These are phyloP conservation scores for Cercospora citrullina DNA, from an alignment of 2,329 filamentous ascomycete species.

Conservation along the genomic window DNA sequence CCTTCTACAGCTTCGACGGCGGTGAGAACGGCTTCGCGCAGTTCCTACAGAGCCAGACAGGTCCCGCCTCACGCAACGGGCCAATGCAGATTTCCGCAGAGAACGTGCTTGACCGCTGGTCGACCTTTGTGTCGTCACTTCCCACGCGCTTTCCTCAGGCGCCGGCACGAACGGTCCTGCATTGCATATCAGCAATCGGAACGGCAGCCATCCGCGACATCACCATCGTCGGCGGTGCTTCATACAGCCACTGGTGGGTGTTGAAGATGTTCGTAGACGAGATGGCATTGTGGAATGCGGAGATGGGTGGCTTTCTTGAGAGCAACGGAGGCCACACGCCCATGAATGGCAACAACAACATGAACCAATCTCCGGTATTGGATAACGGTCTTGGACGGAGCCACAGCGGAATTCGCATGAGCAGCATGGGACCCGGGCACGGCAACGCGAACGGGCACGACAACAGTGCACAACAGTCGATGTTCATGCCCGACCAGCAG, in stretches of 20 bases:
- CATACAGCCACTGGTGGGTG: constrained; percentile 91
- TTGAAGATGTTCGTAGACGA: constrained; percentile 95
- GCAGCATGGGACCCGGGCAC: constrained; percentile 35
- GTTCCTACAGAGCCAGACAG: constrained; percentile 39
- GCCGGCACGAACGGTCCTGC: constrained; percentile 69
- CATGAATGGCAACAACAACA: constrained; percentile 14
- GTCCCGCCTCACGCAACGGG: constrained; percentile 28
- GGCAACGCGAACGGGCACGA: constrained; percentile 22
- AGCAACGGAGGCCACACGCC: constrained; percentile 27
- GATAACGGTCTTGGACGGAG: constrained; percentile 32
- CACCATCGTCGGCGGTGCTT: constrained; percentile 73
- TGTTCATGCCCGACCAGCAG: constrained; percentile 27
- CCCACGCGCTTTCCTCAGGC: constrained; percentile 73
- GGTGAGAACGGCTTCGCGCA: constrained; percentile 46
- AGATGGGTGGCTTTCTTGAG: constrained; percentile 83
- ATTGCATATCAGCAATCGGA: constrained; percentile 72
- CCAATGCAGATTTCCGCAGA: constrained; percentile 47
- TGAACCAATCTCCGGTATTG: constrained; percentile 30
- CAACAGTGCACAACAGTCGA: constrained; percentile 17
- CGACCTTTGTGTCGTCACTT: constrained; percentile 68
- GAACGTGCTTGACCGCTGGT: constrained; percentile 77
- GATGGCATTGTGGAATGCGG: constrained; percentile 86
- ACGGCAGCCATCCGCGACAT: constrained; percentile 78
- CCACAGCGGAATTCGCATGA: constrained; percentile 37
- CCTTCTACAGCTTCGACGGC: constrained; percentile 45